Percentiles rank a stretch among this genome's conserved stretches.
Evolutionary conservation across 164 flowering plant species (phyloP).

Genomic region (Sedum album): DNA sequence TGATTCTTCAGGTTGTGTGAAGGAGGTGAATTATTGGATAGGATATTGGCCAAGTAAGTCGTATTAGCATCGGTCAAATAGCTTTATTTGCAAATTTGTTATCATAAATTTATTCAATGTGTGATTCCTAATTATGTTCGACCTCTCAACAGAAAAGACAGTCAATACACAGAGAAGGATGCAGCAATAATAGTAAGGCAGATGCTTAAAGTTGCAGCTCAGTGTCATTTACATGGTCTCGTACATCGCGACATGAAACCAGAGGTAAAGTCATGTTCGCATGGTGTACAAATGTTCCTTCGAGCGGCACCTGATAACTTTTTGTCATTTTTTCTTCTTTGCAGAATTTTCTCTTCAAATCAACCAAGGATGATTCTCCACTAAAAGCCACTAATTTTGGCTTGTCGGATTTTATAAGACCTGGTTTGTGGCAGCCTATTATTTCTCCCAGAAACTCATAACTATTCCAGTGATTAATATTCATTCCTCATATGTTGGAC

Average conservation of each 20-base stretch:
- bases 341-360: constrained; percentile 96
- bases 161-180: constrained; percentile 92
- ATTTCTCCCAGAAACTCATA: no score
- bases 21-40: constrained; percentile 93
- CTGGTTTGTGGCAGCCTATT: constrained; percentile 43
- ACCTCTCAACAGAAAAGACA: constrained; percentile 59
- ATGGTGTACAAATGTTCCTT: neutral
- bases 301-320: neutral
- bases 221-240: constrained; percentile 91
- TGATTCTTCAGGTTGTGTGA: constrained; percentile 67
- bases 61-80: neutral
- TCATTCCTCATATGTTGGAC: no score
- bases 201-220: constrained; percentile 96
- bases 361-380: constrained; percentile 55
- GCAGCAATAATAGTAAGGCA: constrained; percentile 87
- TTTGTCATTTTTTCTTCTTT: constrained; percentile 8
- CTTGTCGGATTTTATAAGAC: constrained; percentile 87
- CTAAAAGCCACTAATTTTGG: constrained; percentile 88
- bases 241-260: constrained; percentile 99
- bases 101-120: neutral
- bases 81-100: no score
- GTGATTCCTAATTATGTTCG: neutral
- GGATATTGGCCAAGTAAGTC: constrained; percentile 88
- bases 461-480: neutral
- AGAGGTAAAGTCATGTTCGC: constrained; percentile 46